Evolutionary conservation across 352 stramenopile species (phyloP).

Genomic region (Globisporangium perplexum): DNA sequence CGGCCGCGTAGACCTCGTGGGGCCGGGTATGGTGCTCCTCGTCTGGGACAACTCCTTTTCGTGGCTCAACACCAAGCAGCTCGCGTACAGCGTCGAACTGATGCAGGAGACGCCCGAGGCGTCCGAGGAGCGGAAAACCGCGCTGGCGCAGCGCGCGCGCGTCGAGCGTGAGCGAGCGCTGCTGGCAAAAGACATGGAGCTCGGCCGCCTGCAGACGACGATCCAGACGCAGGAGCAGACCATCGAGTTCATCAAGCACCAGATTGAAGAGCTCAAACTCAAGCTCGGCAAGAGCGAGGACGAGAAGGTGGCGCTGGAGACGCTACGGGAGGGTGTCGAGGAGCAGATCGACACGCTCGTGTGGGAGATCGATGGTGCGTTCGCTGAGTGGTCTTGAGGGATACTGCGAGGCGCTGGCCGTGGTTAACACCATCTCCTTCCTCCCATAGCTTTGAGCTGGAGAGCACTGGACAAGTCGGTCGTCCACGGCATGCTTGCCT

Average conservation of each 20-base stretch:
- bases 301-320: slow-evolving; percentile 21
- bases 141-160: slow-evolving; percentile 38
- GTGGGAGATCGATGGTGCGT: slow-evolving; percentile 65
- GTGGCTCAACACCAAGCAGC: slow-evolving; percentile 75
- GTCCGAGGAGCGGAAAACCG: slow-evolving; percentile 31
- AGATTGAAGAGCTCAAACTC: slow-evolving; percentile 52
- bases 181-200: slow-evolving; percentile 26
- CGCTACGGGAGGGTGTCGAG: slow-evolving; percentile 32
- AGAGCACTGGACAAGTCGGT: slow-evolving; percentile 31
- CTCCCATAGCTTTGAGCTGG: slow-evolving; percentile 33
- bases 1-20: slow-evolving; percentile 34
- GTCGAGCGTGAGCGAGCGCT: slow-evolving; percentile 40
- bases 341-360: slow-evolving; percentile 50
- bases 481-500: slow-evolving; percentile 24
- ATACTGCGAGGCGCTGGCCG: background rate
- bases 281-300: slow-evolving; percentile 33
- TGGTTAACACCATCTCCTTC: background rate
- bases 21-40: slow-evolving; percentile 55
- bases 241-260: slow-evolving; percentile 41
- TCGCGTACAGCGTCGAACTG: slow-evolving; percentile 68
- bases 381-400: background rate
- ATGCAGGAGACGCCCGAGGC: slow-evolving; percentile 43
- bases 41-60: slow-evolving; percentile 82
- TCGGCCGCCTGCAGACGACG: slow-evolving; percentile 34
- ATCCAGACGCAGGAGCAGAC: slow-evolving; percentile 37